phyloP scores from a whole-genome alignment of 2,329 filamentous ascomycete species.

The Talaromyces amestolkiae region DNA sequence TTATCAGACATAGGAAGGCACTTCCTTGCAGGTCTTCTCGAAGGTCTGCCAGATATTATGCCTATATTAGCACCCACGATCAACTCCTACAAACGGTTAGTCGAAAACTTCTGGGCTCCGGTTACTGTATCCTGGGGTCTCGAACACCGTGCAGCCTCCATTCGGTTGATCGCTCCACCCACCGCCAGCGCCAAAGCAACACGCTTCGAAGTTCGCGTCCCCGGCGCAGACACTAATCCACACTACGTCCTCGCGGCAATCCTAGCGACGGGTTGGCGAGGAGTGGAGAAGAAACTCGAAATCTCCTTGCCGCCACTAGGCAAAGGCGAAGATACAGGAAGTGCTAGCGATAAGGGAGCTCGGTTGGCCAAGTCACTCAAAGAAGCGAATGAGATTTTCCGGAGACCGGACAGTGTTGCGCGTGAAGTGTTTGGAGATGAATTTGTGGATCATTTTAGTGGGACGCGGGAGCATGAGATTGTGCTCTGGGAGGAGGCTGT shows the following conservation, averaged over 20 bases:
- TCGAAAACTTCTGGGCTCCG: conserved; percentile 99
- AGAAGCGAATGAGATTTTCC: conserved; percentile 79
- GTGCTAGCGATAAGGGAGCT: conserved; percentile 66
- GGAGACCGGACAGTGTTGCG: conserved; percentile 76
- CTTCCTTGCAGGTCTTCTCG: conserved; percentile 86
- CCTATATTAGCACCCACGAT: conserved; percentile 89
- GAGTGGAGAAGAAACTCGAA: conserved; percentile 86
- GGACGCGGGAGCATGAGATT: conserved; percentile 88
- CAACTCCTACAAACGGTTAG: conserved; percentile 96
- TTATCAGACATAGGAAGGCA: conserved; percentile 87
- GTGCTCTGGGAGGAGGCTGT: conserved; percentile 92
- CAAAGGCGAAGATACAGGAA: conserved; percentile 78
- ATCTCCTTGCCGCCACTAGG: conserved; percentile 79
- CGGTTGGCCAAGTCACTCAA: conserved; percentile 79
- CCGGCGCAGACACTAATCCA: conserved; percentile 90
- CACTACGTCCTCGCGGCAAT: conserved; percentile 84
- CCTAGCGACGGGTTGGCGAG: conserved; percentile 82
- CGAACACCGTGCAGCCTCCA: conserved; percentile 88
- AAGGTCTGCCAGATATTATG: conserved; percentile 92
- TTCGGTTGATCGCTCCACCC: conserved; percentile 85
- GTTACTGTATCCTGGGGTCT: conserved; percentile 97
- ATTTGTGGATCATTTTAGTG: conserved; percentile 94
- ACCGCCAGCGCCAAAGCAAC: conserved; percentile 81
- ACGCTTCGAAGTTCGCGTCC: conserved; percentile 86
- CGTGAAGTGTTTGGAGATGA: conserved; percentile 89